Evolutionary conservation across 345 rosid species (phyloP).

Genomic region (Aurinia saxatilis): DNA sequence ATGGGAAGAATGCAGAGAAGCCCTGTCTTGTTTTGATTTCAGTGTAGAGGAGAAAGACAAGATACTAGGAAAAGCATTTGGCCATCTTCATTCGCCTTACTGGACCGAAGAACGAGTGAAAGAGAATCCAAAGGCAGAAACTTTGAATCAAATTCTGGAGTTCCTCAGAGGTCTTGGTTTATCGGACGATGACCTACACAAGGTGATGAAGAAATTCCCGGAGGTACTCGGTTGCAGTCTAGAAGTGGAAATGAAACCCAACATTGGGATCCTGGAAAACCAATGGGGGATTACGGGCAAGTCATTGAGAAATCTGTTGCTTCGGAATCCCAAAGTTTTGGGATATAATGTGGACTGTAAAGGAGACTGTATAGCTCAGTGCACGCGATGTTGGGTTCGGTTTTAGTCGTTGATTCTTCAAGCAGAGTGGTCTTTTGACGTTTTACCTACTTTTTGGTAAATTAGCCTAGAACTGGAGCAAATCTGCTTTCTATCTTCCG

Average conservation of each 20-base stretch:
- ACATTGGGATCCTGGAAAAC: conserved; percentile 57
- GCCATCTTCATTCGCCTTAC: conserved; percentile 72
- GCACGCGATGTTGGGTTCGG: conserved; percentile 95
- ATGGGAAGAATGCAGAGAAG: conserved; percentile 81
- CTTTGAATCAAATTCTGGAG: conserved; percentile 44
- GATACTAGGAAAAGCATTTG: conserved; percentile 86
- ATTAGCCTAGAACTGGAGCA: neutral
- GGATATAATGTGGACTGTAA: conserved; percentile 90
- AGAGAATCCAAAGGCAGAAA: conserved; percentile 56
- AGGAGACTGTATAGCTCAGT: conserved; percentile 87
- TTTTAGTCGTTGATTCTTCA: conserved; percentile 30
- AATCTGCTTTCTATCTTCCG: neutral
- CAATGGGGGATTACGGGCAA: conserved; percentile 86
- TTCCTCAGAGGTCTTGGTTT: conserved; percentile 59
- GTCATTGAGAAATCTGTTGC: conserved; percentile 54
- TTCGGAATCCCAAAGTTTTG: conserved; percentile 81
- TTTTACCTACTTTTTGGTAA: neutral
- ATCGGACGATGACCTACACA: conserved; percentile 52
- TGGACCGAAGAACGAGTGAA: conserved; percentile 77
- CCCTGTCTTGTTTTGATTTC: conserved; percentile 54
- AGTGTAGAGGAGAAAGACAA: conserved; percentile 65
- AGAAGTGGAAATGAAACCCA: conserved; percentile 62
- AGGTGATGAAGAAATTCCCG: conserved; percentile 81
- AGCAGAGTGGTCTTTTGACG: conserved; percentile 2
- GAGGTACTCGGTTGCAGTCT: conserved; percentile 80